phyloP scores from a whole-genome alignment of 148 eudicot genomes.

The Vaccinium macrocarpon region DNA sequence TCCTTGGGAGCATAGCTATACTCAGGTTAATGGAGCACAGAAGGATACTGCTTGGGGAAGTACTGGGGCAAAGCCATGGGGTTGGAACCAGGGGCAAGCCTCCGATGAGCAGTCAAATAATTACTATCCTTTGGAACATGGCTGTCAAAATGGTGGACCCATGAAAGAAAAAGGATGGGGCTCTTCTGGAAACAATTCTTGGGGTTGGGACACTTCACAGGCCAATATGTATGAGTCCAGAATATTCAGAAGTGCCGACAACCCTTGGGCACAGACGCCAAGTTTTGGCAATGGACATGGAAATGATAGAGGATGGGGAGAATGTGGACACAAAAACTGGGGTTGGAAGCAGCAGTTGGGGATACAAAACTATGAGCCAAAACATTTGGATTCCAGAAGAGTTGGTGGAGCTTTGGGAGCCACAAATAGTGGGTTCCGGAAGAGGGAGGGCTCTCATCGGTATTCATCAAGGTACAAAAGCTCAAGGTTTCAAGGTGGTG shows the following conservation, averaged over 20 bases:
- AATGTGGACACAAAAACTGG: conserved; percentile 23
- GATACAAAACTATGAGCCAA: conserved; percentile 19
- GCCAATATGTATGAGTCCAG: conserved; percentile 12
- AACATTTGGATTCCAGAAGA: conserved; percentile 26
- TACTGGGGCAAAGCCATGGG: conserved; percentile 29
- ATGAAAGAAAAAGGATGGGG: conserved; percentile 27
- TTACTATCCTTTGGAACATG: conserved; percentile 24
- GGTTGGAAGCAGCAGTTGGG: conserved; percentile 32
- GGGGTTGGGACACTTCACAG: conserved; percentile 26
- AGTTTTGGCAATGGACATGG: conserved; percentile 18
- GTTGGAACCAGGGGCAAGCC: conserved; percentile 15
- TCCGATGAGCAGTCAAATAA: conserved; percentile 13
- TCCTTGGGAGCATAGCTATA: conserved; percentile 33
- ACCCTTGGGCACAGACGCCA: conserved; percentile 11
- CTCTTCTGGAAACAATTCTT: conserved; percentile 20
- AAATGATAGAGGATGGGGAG: conserved; percentile 20
- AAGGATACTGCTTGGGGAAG: conserved; percentile 35
- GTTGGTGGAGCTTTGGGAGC: conserved; percentile 29
- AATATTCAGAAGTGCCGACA: conserved; percentile 12
- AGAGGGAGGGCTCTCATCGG: conserved; percentile 53
- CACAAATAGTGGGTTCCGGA: conserved; percentile 32
- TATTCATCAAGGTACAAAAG: conserved; percentile 38
- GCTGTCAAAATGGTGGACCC: conserved; percentile 11
- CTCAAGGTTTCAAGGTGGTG: conserved; percentile 39
- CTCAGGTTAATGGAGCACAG: conserved; percentile 12